phyloP scores from a whole-genome alignment of 495 filamentous ascomycete species.

The Xylaria cubensis region DNA sequence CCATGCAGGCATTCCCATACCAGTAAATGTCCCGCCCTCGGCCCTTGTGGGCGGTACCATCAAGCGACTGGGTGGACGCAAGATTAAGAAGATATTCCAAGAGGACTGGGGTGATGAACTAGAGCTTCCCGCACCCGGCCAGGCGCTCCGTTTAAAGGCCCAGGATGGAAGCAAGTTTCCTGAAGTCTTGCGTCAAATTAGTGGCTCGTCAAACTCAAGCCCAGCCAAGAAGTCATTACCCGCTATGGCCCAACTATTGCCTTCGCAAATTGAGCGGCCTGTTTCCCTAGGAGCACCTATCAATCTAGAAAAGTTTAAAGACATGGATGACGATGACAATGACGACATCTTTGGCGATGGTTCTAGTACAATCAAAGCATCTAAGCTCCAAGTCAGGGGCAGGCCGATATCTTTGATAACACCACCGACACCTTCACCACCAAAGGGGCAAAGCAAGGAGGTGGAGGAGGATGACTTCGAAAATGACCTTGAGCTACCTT shows the following conservation, averaged over 20 bases:
- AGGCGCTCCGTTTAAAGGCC: conserved; percentile 67
- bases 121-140: conserved; percentile 71
- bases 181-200: conserved; percentile 70
- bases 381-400: conserved; percentile 61
- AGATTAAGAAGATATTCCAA: conserved; percentile 73
- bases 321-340: conserved; percentile 62
- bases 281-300: conserved; percentile 44
- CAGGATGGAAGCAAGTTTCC: conserved; percentile 67
- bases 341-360: conserved; percentile 68
- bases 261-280: conserved; percentile 26
- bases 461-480: conserved; percentile 71
- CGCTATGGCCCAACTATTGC: conserved; percentile 30
- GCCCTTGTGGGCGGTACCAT: conserved; percentile 93
- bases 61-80: conserved; percentile 84
- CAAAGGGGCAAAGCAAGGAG: conserved; percentile 35
- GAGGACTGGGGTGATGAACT: conserved; percentile 92
- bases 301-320: conserved; percentile 66
- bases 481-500: conserved; percentile 76
- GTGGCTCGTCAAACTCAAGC: conserved; percentile 50
- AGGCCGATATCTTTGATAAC: conserved; percentile 63
- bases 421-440: conserved; percentile 57
- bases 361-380: conserved; percentile 69
- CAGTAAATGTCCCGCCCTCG: conserved; percentile 87
- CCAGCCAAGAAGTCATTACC: conserved; percentile 47
- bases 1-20: conserved; percentile 90